Base-by-base conservation (phyloP, 2,329 filamentous ascomycete genomes). In the Chrysoporthe austroafricana region DNA sequence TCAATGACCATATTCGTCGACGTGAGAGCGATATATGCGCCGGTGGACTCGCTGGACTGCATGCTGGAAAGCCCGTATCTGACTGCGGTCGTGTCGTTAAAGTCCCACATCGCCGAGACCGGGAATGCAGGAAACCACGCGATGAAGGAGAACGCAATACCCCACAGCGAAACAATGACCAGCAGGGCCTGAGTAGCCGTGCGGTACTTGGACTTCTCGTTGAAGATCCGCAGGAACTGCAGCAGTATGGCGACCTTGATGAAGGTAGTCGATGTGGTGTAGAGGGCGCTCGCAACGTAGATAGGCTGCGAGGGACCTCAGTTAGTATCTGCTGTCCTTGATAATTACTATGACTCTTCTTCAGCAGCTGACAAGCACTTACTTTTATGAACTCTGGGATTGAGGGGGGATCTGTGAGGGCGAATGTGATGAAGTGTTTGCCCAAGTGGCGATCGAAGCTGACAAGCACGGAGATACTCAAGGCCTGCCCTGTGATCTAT, bases 1-100 rank as follows among this genome's bases (percentile, higher is more conserved):
- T 79, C 76, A 11, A 79, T 64, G 3, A 75, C 68, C 52, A 76
- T 75, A 6, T 79, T 79, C 0, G 74, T 75, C 0, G 68, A 70
- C 1, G 73, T 72, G 62, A 78, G 77, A 11, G 71, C 73, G 14
- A 71, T 72, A 50, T 74, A 77, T 2, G 72, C 74, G 14, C 70
- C 76, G 7, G 71, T 71, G 11, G 77, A 72, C 50, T 74, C 68
- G 7, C 50, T 14, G 0, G 73, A 58, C 1, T 73, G 63, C 63
- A 66, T 71, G 7, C 76, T 77, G 11, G 74, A 77, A 59, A 77
- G 76, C 0, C 73, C 77, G 64, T 76, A 79, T 18, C 66, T 60
- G 36, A 66, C 26, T 11, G 58, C 58, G 2, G 63, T 56, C 36
- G 57, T 43, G 13, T 63, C 9, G 42, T 42, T 50, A 62, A 74